A percentile compares a stretch with the other conserved stretches of the same genome.
phyloP scores from a whole-genome alignment of 2,329 filamentous ascomycete genomes.

The Colletotrichum destructivum region DNA sequence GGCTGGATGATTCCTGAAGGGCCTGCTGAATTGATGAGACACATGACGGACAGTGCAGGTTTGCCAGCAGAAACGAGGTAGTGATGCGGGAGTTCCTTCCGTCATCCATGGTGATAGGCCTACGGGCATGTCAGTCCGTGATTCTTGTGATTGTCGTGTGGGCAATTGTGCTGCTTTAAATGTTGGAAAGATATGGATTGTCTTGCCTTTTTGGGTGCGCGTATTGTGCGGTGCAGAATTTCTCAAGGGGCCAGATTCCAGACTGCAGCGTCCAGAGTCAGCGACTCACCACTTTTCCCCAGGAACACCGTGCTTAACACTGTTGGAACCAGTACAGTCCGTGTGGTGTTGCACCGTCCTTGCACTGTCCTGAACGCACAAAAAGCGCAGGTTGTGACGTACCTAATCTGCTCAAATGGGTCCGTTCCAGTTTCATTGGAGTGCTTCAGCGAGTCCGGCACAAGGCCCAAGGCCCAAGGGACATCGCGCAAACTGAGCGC shows the following conservation, averaged over 20 bases:
- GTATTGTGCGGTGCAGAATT: conserved; percentile 42
- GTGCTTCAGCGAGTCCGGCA: conserved; percentile 8
- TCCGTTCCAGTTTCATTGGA: conserved; percentile 38
- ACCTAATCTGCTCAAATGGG: conserved; percentile 40
- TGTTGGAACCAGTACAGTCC: background rate
- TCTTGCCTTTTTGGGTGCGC: conserved; percentile 39
- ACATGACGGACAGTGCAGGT: conserved; percentile 85
- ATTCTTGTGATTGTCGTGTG: background rate
- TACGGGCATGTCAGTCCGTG: background rate
- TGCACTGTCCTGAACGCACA: background rate
- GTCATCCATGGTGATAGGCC: conserved; percentile 22
- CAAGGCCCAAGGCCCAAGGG: too few species aligned
- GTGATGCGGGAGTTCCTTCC: conserved; percentile 51
- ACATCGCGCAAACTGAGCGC: conserved; percentile 23
- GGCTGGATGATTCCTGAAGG: conserved; percentile 63
- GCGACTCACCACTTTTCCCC: conserved; percentile 12
- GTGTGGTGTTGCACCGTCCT: background rate
- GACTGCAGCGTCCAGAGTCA: background rate
- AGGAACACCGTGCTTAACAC: conserved; percentile 1
- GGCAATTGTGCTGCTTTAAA: conserved; percentile 40
- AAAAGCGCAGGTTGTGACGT: conserved; percentile 34
- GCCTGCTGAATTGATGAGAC: conserved; percentile 75
- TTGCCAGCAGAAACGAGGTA: conserved; percentile 77
- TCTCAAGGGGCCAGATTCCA: conserved; percentile 4
- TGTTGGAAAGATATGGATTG: conserved; percentile 18